Base-by-base conservation (phyloP, 345 rosid genomes). In the Populus deltoides region DNA sequence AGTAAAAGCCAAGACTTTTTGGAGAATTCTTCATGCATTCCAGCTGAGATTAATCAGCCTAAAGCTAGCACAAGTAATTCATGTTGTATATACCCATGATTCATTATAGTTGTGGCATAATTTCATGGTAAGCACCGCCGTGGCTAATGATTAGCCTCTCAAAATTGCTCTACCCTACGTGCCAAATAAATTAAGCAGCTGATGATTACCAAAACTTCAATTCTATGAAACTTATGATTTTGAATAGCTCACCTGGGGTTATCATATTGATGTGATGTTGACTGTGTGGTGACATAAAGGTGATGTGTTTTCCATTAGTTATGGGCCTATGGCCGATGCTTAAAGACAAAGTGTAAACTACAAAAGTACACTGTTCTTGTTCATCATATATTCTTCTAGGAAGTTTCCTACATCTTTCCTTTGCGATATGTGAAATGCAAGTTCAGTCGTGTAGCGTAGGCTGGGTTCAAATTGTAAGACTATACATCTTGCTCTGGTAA, bases 321-420 rank as follows among this genome's bases (percentile, higher is more conserved):
- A 73, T 33, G 35, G 5, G 35, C 35, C 35, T 33, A 33, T 47
- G 66, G 80, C 35, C 38, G 51, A 39, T 70, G 35, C 57, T 33
- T 73, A 22, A 75, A 68, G 89, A 82, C 87, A 86, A 83, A 29
- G 20, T 25, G 16, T 69, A 69, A 69, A 43, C 25, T 18, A 75
- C 66, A 74, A 80, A 77, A 69, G 29, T 53, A n/a, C 18, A 74
- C 63, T 74, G 75, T 71, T 76, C 66, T 69, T 33, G 69, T 39
- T 71, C 78, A 74, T 79, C 47, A 77, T 20, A 66, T 72, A 59
- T n/a, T 62, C 80, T 74, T 53, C 41, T 38, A 84, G 83, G 89
- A 84, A 86, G 81, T 80, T 86, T 83, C 88, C 83, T 68, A 0
- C 85, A 78, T 62, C 83, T 84, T 86, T 80, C 88, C 76, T 80